Conservation (phyloP, 495 filamentous ascomycete genomes). For the Cairneyella variabilis region DNA sequence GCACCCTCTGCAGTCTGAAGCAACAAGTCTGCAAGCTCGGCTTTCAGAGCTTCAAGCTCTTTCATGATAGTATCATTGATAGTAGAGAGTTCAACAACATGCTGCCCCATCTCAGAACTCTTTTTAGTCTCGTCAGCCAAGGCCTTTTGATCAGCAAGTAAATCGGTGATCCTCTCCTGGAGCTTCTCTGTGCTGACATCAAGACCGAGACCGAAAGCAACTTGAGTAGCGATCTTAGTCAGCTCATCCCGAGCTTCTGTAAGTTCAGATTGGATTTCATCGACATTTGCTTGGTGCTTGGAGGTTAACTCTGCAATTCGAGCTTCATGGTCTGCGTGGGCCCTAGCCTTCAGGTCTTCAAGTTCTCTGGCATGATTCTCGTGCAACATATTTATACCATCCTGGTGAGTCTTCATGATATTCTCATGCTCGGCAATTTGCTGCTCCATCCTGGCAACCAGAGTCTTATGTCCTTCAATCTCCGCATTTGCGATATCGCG, state of each 20-base stretch:
- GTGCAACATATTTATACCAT: conserved; percentile 40
- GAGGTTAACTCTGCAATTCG: conserved; percentile 34
- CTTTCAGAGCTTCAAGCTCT: conserved; percentile 49
- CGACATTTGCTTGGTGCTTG: conserved; percentile 57
- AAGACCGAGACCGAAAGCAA: conserved; percentile 48
- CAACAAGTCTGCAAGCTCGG: conserved; percentile 40
- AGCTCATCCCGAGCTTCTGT: conserved; percentile 66
- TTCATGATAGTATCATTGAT: conserved; percentile 53
- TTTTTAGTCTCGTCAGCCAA: conserved; percentile 54
- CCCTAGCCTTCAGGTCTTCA: conserved; percentile 43
- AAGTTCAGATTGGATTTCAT: conserved; percentile 64
- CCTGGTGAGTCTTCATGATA: conserved; percentile 43
- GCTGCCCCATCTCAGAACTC: conserved; percentile 42
- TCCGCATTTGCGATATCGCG: conserved; percentile 42
- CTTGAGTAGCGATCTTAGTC: conserved; percentile 54
- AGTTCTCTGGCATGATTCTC: conserved; percentile 41
- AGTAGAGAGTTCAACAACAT: conserved; percentile 43
- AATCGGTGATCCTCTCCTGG: conserved; percentile 46
- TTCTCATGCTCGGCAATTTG: conserved; percentile 52
- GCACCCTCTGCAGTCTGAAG: conserved; percentile 30
- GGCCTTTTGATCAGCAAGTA: conserved; percentile 44
- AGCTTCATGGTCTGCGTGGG: conserved; percentile 35
- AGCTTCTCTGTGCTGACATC: conserved; percentile 54
- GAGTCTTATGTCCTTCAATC: conserved; percentile 45
- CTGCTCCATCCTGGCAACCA: conserved; percentile 52